Conservation (phyloP, 805 yeast species). For the Ogataea paradorogensis region DNA sequence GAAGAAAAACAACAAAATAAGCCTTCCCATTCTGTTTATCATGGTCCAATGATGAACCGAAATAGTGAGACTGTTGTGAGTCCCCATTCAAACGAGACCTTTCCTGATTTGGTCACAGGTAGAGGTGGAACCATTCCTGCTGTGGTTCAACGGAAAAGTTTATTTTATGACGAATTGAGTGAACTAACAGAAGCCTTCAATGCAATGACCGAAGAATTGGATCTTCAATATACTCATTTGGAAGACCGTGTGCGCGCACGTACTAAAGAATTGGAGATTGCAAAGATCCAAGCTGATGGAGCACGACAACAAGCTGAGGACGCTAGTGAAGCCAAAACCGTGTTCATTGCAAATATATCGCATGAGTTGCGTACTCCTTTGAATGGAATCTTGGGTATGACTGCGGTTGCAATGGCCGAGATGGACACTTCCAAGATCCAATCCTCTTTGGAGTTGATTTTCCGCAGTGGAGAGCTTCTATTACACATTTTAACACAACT, state of each 20-base stretch:
- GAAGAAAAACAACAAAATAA: not conserved
- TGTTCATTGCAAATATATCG: conserved; percentile 86
- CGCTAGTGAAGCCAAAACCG: conserved; percentile 96
- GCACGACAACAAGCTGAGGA: conserved; percentile 53
- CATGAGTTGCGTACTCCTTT: conserved; percentile 94
- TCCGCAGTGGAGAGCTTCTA: conserved; percentile 86
- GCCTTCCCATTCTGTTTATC: not conserved
- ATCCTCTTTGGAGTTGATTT: conserved; percentile 75
- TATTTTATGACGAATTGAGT: conserved; percentile 79
- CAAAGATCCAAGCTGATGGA: conserved; percentile 69
- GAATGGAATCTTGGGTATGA: conserved; percentile 95
- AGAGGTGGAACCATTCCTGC: conserved; percentile 21
- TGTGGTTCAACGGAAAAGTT: conserved; percentile 31
- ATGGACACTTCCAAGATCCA: conserved; percentile 63
- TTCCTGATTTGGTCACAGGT: conserved; percentile 7
- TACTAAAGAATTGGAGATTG: conserved; percentile 84
- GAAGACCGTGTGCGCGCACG: conserved; percentile 87
- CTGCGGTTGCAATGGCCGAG: conserved; percentile 91
- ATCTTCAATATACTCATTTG: conserved; percentile 74
- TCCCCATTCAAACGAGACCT: conserved; percentile 13
- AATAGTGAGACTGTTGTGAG: conserved; percentile 1
- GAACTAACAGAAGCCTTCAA: conserved; percentile 88
- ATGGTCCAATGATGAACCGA: not conserved
- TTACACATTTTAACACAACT: conserved; percentile 88
- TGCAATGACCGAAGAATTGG: conserved; percentile 85